Conservation (phyloP, 2,329 filamentous ascomycete species). For the Penicillium sp. region DNA sequence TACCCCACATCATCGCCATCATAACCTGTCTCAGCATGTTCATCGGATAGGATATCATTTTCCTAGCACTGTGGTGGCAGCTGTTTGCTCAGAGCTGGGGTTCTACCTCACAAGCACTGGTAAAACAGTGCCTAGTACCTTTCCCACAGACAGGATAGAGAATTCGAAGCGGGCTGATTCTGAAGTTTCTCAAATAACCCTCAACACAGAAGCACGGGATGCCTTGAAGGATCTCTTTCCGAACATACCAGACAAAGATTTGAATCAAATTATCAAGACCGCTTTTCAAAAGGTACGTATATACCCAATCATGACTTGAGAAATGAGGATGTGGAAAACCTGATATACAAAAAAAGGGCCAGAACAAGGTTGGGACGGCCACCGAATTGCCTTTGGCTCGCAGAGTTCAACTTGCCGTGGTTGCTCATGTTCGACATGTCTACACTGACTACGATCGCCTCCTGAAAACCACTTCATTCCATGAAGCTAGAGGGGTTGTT, state of each 20-base stretch:
- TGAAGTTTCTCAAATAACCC: constrained; percentile 37
- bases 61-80: constrained; percentile 50
- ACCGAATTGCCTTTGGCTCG: constrained; percentile 47
- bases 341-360: constrained; percentile 36
- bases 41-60: constrained; percentile 57
- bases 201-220: constrained; percentile 50
- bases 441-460: constrained; percentile 57
- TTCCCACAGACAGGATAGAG: constrained; percentile 23
- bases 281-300: constrained; percentile 50
- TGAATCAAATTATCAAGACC: constrained; percentile 51
- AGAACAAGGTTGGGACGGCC: constrained; percentile 51
- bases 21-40: constrained; percentile 52
- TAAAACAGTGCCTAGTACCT: constrained; percentile 37
- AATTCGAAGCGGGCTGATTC: constrained; percentile 20
- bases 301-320: not conserved
- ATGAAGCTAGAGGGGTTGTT: constrained; percentile 47
- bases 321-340: constrained; percentile 7
- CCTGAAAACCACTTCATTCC: constrained; percentile 46
- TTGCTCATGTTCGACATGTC: constrained; percentile 53
- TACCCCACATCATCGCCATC: constrained; percentile 42
- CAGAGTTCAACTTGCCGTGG: constrained; percentile 53
- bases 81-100: constrained; percentile 45
- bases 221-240: constrained; percentile 56
- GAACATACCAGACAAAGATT: constrained; percentile 51
- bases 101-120: constrained; percentile 41